These are phyloP conservation scores for Codiaeum variegatum DNA, from an alignment of 441 rosid species.

Conservation along the genomic window DNA sequence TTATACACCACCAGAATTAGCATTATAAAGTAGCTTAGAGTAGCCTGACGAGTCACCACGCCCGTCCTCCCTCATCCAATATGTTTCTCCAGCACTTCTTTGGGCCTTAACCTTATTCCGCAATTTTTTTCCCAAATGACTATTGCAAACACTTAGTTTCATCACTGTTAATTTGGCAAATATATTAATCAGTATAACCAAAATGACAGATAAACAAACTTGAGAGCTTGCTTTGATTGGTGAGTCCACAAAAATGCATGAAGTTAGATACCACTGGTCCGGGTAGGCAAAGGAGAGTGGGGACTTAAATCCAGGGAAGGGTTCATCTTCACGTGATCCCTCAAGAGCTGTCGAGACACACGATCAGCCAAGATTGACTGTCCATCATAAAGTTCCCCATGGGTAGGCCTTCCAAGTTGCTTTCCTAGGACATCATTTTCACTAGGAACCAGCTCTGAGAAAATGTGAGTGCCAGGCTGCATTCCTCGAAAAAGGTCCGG, in stretches of 20 bases:
- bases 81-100: neutral
- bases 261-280: slow-evolving; percentile 32
- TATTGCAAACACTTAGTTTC: slow-evolving; percentile 25
- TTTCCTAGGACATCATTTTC: slow-evolving; percentile 46
- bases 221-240: slow-evolving; percentile 21
- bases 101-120: slow-evolving; percentile 26
- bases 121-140: slow-evolving; percentile 18
- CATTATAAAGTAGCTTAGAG: slow-evolving; percentile 18
- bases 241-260: slow-evolving; percentile 12
- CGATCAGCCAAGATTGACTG: slow-evolving; percentile 60
- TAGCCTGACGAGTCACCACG: slow-evolving; percentile 10
- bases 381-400: slow-evolving; percentile 42
- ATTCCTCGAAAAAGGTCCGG: slow-evolving; percentile 48
- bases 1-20: slow-evolving; percentile 12
- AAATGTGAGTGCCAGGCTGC: slow-evolving; percentile 44
- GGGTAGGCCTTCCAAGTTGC: slow-evolving; percentile 39
- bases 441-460: slow-evolving; percentile 34
- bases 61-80: slow-evolving; percentile 13
- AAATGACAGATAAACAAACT: slow-evolving; percentile 17
- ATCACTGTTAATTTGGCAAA: slow-evolving; percentile 25
- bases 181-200: slow-evolving; percentile 21
- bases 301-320: slow-evolving; percentile 54
- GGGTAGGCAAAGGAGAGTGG: slow-evolving; percentile 37
- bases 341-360: slow-evolving; percentile 54
- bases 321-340: slow-evolving; percentile 43